Evolutionary conservation across 2,329 filamentous ascomycete species (phyloP).

Genomic region (Orbilia javanica): DNA sequence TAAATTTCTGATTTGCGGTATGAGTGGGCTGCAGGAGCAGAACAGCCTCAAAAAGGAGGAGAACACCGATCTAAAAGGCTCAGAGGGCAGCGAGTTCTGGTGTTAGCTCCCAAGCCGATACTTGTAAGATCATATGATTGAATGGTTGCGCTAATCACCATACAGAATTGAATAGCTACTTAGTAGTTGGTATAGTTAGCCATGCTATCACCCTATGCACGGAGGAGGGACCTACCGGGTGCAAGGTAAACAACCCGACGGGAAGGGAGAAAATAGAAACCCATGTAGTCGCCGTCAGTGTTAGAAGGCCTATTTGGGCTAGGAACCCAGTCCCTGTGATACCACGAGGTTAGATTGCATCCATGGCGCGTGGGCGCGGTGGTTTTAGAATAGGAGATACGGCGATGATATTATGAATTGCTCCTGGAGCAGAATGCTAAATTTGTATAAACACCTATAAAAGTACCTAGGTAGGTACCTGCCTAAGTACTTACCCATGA

Average conservation of each 20-base stretch:
- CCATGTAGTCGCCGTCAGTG: slow-evolving; percentile 83
- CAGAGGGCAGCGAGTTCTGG: background rate
- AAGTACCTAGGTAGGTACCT: too few relatives aligned
- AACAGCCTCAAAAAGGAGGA: slow-evolving; percentile 82
- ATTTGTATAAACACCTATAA: too few relatives aligned
- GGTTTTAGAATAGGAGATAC: too few relatives aligned
- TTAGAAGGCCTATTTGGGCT: slow-evolving; percentile 81
- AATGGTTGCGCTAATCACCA: background rate
- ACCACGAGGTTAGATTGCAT: background rate
- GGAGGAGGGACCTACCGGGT: slow-evolving; percentile 77
- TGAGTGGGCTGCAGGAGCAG: slow-evolving; percentile 90
- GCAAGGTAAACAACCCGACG: slow-evolving; percentile 85
- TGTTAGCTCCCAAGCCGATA: background rate
- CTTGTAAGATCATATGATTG: slow-evolving; percentile 65
- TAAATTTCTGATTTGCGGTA: slow-evolving; percentile 78
- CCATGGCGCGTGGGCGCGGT: too few relatives aligned
- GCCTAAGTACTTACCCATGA: slow-evolving; percentile 7
- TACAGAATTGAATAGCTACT: slow-evolving; percentile 12
- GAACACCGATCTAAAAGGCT: slow-evolving; percentile 70
- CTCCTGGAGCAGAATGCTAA: background rate
- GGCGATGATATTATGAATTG: background rate
- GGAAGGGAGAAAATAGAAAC: slow-evolving; percentile 77
- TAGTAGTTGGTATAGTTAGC: too few relatives aligned
- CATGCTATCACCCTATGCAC: too few relatives aligned
- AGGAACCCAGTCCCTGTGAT: slow-evolving; percentile 80